These are phyloP conservation scores for Leccinum barrowsii DNA, from an alignment of 768 basidiomycete genomes.

Conservation along the genomic window DNA sequence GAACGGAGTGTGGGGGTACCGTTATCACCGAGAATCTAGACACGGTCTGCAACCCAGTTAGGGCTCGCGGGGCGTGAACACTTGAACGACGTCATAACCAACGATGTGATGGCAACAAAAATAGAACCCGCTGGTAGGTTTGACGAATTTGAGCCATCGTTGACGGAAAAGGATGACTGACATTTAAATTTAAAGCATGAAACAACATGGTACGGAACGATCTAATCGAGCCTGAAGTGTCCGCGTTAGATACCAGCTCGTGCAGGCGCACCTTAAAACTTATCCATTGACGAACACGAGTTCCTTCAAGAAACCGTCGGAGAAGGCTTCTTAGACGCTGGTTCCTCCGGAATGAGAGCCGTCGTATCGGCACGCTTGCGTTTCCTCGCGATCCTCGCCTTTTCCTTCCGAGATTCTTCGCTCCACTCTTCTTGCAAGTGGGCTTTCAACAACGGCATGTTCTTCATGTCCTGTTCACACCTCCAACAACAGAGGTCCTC, in stretches of 20 bases:
- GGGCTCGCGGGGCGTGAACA: neutral
- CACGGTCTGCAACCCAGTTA: neutral
- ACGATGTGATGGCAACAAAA: neutral
- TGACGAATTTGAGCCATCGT: neutral
- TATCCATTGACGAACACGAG: neutral
- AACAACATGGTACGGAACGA: neutral
- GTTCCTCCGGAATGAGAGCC: constrained; percentile 1
- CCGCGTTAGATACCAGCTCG: neutral
- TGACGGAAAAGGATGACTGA: neutral
- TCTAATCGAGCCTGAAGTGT: neutral
- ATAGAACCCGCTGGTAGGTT: neutral
- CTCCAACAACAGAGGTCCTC: constrained; percentile 65
- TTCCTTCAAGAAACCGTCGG: constrained; percentile 3
- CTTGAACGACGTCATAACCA: neutral
- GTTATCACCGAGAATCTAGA: constrained; percentile 31
- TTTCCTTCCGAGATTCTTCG: constrained; percentile 40
- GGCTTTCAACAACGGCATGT: constrained; percentile 68
- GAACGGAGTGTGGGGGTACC: neutral
- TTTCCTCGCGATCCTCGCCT: constrained; percentile 39
- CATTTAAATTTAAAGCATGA: constrained; percentile 10
- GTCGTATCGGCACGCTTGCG: constrained; percentile 30
- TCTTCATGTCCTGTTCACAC: constrained; percentile 60
- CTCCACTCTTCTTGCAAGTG: constrained; percentile 80
- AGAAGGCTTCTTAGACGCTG: constrained; percentile 13
- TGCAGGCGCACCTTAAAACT: neutral